Evolutionary conservation across 2,329 filamentous ascomycete genomes (phyloP), one percentile per base, ranked within the genome.

Genomic region (Cordyceps fumosorosea): DNA sequence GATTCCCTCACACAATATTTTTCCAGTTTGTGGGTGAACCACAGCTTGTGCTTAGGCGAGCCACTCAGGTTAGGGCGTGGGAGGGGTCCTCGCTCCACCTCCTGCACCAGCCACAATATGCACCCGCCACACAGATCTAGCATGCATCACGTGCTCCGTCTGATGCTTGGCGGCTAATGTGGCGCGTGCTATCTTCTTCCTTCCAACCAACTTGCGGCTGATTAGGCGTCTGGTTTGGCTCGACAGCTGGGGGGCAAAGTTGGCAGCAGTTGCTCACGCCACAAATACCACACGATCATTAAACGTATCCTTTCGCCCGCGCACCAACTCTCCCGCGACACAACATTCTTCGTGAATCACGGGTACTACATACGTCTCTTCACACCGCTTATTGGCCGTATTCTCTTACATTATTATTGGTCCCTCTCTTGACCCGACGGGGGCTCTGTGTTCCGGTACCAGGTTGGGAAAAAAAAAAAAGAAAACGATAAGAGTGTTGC

Each of bases 41-140:
- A 37, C 34, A 14, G 11, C 14, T 14, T 47, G 26, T 60, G 26
- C 56, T 65, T 69, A 69, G 66, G 67, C 69, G 69, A 70, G 65
- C 53, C 64, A 65, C 47, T 62, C 59, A 50, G 22, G 45, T 69
- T 70, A 70, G 68, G 68, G 69, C 66, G 67, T 45, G 59, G 50
- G 29, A 20, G 47, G 45, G 45, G 14, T 47, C 20, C 20, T 22
- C 44, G 14, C 16, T 32, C 26, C 24, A 62, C 47, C 29, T 5
- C 5, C 1, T 16, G 5, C 47, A 65, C 29, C 24, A 66, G 60
- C 60, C 60, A 62, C 60, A 58, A 1, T 2, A 37, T 37, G 34
- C 20, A 2, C 4, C 26, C 29, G 18, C 37, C 54, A 55, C 60
- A 62, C 54, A 53, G 40, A 58, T 54, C 40, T 53, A 1, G 16